These are phyloP conservation scores for Begonia fuchsioides DNA, from an alignment of 306 rosid species.

Conservation along the genomic window DNA sequence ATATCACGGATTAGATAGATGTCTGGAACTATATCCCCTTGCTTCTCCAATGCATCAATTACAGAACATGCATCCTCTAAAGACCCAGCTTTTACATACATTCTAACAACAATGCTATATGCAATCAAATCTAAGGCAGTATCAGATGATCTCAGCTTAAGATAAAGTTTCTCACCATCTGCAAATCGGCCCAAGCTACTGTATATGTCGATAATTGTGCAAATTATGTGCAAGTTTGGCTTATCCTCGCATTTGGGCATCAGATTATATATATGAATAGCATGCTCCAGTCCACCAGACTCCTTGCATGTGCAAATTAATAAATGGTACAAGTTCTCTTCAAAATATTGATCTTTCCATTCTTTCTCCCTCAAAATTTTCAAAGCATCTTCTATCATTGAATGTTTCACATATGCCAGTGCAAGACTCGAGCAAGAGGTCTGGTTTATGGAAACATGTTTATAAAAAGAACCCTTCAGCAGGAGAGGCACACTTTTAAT, in stretches of 20 bases:
- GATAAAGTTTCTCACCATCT: constrained; percentile 53
- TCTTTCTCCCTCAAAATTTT: constrained; percentile 42
- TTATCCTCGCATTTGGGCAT: constrained; percentile 28
- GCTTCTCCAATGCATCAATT: constrained; percentile 47
- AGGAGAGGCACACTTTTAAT: constrained; percentile 45
- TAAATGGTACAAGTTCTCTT: constrained; percentile 73
- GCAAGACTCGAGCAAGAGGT: constrained; percentile 68
- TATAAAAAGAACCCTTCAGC: constrained; percentile 44
- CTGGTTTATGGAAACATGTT: constrained; percentile 55
- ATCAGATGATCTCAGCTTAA: constrained; percentile 44
- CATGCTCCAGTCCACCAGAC: constrained; percentile 48
- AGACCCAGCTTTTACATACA: constrained; percentile 69
- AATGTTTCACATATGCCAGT: constrained; percentile 70
- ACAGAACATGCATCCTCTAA: constrained; percentile 70
- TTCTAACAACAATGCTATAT: constrained; percentile 55
- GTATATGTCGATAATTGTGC: constrained; percentile 82
- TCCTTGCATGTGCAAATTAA: constrained; percentile 85
- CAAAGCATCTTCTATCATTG: constrained; percentile 54
- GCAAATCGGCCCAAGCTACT: constrained; percentile 39
- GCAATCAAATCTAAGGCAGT: constrained; percentile 62
- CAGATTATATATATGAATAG: constrained; percentile 40
- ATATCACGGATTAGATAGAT: constrained; percentile 48
- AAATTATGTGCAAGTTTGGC: constrained; percentile 59
- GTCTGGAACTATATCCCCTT: constrained; percentile 50
- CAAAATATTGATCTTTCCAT: constrained; percentile 59